These are phyloP conservation scores for Rhipidocladum racemiflorum DNA, from an alignment of 176 grass and related monocot genomes.

Conservation along the genomic window DNA sequence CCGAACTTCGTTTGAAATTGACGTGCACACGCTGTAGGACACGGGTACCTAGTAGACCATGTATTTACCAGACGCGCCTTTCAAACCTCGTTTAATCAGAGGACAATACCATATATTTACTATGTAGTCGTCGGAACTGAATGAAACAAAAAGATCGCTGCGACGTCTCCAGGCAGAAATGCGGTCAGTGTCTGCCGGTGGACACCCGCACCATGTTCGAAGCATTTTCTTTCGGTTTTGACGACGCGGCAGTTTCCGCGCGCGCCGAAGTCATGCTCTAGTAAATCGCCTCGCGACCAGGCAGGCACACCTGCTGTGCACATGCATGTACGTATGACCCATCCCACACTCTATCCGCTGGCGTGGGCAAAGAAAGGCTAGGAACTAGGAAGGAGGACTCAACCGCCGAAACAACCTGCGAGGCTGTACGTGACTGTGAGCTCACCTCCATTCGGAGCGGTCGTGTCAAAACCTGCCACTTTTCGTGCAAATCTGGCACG, in stretches of 20 bases:
- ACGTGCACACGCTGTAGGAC: neutral
- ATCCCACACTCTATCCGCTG: neutral
- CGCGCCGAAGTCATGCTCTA: slow-evolving; percentile 6
- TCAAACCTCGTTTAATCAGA: neutral
- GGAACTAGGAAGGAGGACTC: neutral
- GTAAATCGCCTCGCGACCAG: slow-evolving; percentile 11
- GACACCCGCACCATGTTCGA: neutral
- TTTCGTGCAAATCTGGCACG: neutral
- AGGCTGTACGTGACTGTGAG: too few species aligned
- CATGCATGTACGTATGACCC: neutral
- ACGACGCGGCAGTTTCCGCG: neutral
- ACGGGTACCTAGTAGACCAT: too few species aligned
- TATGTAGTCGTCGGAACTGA: too few species aligned
- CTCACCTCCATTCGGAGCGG: neutral
- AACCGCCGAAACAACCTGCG: slow-evolving; percentile 12
- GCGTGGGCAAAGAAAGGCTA: slow-evolving; percentile 48
- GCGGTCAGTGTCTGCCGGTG: neutral
- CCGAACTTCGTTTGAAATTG: neutral
- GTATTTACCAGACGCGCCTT: too few species aligned
- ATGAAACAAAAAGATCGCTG: slow-evolving; percentile 8
- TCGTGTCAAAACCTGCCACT: neutral
- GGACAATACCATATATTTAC: neutral
- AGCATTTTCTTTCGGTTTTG: slow-evolving; percentile 28
- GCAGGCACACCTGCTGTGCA: neutral
- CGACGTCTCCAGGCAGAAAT: neutral